These are phyloP conservation scores for Rhynchosporium agropyri DNA, from an alignment of 2,329 filamentous ascomycete species.

Conservation along the genomic window DNA sequence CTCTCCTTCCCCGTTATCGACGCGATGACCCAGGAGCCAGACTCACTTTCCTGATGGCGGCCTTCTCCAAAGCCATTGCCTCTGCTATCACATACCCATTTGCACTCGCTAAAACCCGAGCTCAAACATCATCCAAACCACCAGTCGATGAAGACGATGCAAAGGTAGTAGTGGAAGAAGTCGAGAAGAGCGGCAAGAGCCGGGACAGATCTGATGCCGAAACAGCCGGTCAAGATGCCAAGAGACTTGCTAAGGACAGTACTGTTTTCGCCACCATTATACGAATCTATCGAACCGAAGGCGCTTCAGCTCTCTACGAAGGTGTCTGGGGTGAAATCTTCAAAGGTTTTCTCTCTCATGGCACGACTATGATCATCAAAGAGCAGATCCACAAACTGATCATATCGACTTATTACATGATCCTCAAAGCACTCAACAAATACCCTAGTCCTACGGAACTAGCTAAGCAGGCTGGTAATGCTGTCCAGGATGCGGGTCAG, in stretches of 20 bases:
- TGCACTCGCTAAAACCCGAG: conserved; percentile 78
- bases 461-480: conserved; percentile 44
- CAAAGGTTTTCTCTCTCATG: conserved; percentile 84
- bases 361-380: conserved; percentile 85
- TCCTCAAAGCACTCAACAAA: conserved; percentile 52
- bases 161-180: conserved; percentile 39
- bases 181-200: conserved; percentile 41
- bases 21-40: conserved; percentile 55
- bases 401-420: conserved; percentile 69
- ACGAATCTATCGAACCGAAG: conserved; percentile 63
- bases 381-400: conserved; percentile 73
- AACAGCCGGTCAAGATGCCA: conserved; percentile 31
- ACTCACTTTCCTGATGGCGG: conserved; percentile 68
- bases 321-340: conserved; percentile 76
- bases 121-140: conserved; percentile 61
- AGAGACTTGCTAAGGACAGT: conserved; percentile 40
- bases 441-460: conserved; percentile 49
- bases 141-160: conserved; percentile 39
- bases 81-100: conserved; percentile 82
- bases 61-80: conserved; percentile 76
- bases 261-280: conserved; percentile 67
- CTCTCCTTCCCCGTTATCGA: conserved; percentile 56
- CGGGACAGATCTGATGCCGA: conserved; percentile 41
- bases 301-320: conserved; percentile 70
- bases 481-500: conserved; percentile 27